Evolutionary conservation across 2,329 filamentous ascomycete species (phyloP).

Genomic region (Juglanconis juglandina): DNA sequence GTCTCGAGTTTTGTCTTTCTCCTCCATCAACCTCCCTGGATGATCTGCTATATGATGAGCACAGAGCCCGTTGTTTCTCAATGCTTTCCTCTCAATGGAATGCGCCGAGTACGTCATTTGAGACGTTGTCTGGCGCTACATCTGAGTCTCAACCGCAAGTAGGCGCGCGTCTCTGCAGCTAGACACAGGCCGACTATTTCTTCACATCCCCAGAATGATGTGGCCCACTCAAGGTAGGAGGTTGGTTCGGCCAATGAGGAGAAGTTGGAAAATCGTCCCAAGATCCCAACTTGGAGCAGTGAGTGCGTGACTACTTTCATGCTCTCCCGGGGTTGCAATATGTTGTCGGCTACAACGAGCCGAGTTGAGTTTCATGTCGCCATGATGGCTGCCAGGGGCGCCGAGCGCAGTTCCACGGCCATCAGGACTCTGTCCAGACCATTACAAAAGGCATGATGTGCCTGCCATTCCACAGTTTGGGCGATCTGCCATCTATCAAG

Average conservation of each 20-base stretch:
- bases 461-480: too few species aligned
- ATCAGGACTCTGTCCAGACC: neutral
- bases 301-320: neutral
- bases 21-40: too few species aligned
- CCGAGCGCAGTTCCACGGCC: neutral
- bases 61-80: too few species aligned
- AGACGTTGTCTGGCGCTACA: too few species aligned
- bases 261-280: neutral
- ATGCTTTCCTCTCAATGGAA: too few species aligned
- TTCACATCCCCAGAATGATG: neutral
- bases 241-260: neutral
- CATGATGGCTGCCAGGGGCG: neutral
- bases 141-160: too few species aligned
- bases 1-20: too few species aligned
- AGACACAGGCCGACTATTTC: too few species aligned
- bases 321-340: neutral
- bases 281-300: neutral
- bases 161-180: too few species aligned
- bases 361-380: neutral
- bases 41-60: too few species aligned
- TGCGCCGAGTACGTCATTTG: too few species aligned
- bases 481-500: too few species aligned
- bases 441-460: neutral
- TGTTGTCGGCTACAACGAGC: neutral
- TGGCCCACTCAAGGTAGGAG: neutral